A percentile compares a stretch with the other conserved stretches of the same genome.
Evolutionary conservation across 345 rosid genomes (phyloP).

Genomic region (Syzygium aromaticum): DNA sequence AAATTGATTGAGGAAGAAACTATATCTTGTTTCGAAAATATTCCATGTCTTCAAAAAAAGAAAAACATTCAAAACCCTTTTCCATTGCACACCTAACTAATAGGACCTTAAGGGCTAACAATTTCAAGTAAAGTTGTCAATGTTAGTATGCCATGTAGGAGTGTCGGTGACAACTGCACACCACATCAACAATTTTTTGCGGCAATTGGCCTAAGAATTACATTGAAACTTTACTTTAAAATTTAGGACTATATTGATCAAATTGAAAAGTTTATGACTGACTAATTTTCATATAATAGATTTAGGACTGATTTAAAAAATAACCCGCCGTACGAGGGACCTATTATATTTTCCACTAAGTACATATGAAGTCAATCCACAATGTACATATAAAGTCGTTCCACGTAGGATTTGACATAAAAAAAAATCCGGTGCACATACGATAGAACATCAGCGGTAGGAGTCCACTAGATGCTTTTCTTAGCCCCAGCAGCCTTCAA

Average conservation of each 20-base stretch:
- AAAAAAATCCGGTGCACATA: background rate
- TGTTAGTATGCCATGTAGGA: rapidly evolving
- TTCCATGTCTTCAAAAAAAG: background rate
- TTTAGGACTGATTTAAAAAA: background rate
- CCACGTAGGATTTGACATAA: background rate
- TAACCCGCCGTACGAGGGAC: background rate
- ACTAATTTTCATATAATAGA: too few relatives aligned
- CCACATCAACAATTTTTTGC: rapidly evolving
- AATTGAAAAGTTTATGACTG: background rate
- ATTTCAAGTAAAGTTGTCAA: rapidly evolving
- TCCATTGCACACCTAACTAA: background rate
- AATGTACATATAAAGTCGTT: background rate
- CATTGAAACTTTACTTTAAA: too few relatives aligned
- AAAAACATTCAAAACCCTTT: background rate
- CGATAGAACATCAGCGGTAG: background rate
- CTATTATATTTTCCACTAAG: background rate
- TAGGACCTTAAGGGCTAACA: background rate
- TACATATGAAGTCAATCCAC: background rate
- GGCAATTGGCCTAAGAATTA: rapidly evolving
- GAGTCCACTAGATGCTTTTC: background rate
- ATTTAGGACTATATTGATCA: background rate
- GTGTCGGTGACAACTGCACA: rapidly evolving
- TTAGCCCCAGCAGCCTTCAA: background rate
- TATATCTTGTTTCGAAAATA: background rate
- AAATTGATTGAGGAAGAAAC: background rate